These are phyloP conservation scores for Oryza australiensis DNA, from an alignment of 176 grass and related monocot species.

Conservation along the genomic window DNA sequence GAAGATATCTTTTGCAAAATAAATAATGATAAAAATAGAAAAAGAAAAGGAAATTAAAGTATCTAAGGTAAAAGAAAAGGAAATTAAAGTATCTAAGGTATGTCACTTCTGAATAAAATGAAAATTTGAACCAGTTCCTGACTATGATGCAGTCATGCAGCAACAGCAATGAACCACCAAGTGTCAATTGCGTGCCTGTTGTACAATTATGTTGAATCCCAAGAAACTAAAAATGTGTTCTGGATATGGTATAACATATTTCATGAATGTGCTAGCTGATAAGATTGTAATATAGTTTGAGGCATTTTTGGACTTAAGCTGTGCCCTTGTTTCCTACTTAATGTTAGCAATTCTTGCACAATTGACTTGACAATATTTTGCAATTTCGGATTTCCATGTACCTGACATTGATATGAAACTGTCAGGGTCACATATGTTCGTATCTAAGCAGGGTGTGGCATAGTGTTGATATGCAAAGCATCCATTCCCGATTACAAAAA, in stretches of 20 bases:
- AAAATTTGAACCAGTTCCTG: background rate
- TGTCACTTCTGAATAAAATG: background rate
- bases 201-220: slow-evolving; percentile 9
- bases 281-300: background rate
- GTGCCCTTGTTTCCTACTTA: slow-evolving; percentile 11
- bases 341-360: background rate
- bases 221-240: slow-evolving; percentile 14
- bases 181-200: background rate
- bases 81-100: background rate
- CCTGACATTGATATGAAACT: background rate
- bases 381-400: slow-evolving; percentile 2
- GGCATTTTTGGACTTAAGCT: slow-evolving; percentile 1
- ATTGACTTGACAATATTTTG: slow-evolving; percentile 14
- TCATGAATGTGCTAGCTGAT: background rate
- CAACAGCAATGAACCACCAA: background rate
- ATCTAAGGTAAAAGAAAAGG: background rate
- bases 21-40: background rate
- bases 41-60: slow-evolving; percentile 4
- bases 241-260: background rate
- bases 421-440: background rate
- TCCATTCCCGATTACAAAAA: background rate
- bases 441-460: background rate
- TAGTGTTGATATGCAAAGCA: background rate
- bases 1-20: background rate
- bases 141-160: slow-evolving; percentile 2